Evolutionary conservation across 495 filamentous ascomycete genomes (phyloP), one percentile per base, ranked within the genome.

Genomic region (Talaromyces adpressus): DNA sequence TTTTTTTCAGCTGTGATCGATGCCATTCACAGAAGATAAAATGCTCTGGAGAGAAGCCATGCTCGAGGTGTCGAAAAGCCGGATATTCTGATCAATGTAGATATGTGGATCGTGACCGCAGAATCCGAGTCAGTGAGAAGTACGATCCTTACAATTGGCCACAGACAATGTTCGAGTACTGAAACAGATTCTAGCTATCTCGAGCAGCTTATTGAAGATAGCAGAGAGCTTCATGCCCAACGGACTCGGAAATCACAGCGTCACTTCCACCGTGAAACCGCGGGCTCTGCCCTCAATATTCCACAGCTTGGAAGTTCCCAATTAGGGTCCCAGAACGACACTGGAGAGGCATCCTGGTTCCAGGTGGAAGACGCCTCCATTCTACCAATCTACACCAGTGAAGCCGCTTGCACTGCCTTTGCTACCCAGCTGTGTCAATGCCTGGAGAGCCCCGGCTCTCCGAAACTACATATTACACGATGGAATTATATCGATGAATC

Each of bases 11-110:
- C 14, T 81, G 78, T 57, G 72, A 78, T 62, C 69, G 77, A 68
- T 81, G 77, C 65, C 77, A 81, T 71, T 41, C 72, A 11, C 77
- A 77, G 62, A 81, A 79, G 59, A 79, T 81, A 34, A 81, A 79
- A 66, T 81, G 77, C 53, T 79, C 77, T 1, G 78, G 77, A 4
- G 75, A 74, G 6, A 68, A 72, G 56, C 77, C 77, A 1, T 81
- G 78, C 56, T 66, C 61, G 32, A 79, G 78, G 69, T 81, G 77
- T 36, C 65, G 61, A 7, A 61, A 66, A 22, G 76, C 77, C 8
- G 75, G 74, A 4, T 72, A 70, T 64, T 72, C 72, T 3, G 72
- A 74, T 61, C 71, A 79, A 63, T 81, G 77, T 63, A 63, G 65
- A 4, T 81, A 78, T 62, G 69, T 71, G 2, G 53, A 69, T 47